Conservation (phyloP, 495 filamentous ascomycete genomes). For the Tricharina praecox region DNA sequence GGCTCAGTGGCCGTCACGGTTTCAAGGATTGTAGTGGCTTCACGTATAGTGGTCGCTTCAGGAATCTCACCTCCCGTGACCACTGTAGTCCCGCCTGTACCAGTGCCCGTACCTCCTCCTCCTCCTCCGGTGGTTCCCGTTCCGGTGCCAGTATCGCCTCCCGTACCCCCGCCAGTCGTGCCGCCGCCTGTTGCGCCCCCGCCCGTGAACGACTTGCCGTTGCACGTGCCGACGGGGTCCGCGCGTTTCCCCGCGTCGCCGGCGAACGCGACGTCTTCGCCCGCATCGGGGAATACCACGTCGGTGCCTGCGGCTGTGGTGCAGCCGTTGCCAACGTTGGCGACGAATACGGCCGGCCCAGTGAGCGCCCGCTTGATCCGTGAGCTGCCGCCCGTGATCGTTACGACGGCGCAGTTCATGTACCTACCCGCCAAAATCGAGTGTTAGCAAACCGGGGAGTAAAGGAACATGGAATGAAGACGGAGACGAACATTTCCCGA, state of each 20-base stretch:
- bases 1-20: background rate
- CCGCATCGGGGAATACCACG: slow-evolving; percentile 42
- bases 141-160: background rate
- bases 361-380: slow-evolving; percentile 3
- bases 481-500: slow-evolving; percentile 37
- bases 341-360: slow-evolving; percentile 46
- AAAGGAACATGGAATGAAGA: background rate
- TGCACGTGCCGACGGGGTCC: slow-evolving; percentile 16
- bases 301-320: slow-evolving; percentile 34
- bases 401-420: slow-evolving; percentile 54
- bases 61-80: background rate
- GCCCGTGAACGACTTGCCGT: slow-evolving; percentile 1
- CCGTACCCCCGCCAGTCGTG: background rate
- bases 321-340: slow-evolving; percentile 42
- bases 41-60: background rate
- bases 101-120: background rate
- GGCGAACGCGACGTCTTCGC: slow-evolving; percentile 35
- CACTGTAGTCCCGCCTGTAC: background rate
- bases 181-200: background rate
- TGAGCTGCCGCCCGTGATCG: slow-evolving; percentile 25
- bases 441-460: no score
- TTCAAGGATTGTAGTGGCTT: background rate
- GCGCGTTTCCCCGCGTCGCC: slow-evolving; percentile 12
- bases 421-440: slow-evolving; percentile 30
- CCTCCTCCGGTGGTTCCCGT: background rate